phyloP scores from a whole-genome alignment of 2,329 filamentous ascomycete genomes.

The Penicillium sp. region DNA sequence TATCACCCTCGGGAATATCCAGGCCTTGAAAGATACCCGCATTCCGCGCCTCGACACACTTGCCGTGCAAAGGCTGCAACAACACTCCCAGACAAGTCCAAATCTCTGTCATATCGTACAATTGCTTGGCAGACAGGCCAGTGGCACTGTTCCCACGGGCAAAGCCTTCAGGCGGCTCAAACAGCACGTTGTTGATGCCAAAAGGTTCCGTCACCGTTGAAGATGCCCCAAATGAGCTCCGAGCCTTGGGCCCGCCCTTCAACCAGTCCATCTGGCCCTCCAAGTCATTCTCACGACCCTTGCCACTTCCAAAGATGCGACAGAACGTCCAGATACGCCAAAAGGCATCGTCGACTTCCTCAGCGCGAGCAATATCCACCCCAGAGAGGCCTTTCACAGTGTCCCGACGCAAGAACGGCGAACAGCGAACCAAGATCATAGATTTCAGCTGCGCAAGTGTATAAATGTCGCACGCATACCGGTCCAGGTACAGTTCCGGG shows the following conservation, averaged over 20 bases:
- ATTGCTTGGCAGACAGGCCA: conserved; percentile 57
- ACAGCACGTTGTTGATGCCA: conserved; percentile 56
- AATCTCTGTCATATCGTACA: conserved; percentile 66
- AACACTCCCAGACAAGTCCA: conserved; percentile 64
- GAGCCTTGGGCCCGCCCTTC: conserved; percentile 57
- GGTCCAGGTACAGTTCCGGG: conserved; percentile 53
- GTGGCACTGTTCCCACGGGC: conserved; percentile 55
- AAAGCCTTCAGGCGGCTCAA: conserved; percentile 61
- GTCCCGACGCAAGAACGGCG: conserved; percentile 58
- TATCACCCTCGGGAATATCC: conserved; percentile 48
- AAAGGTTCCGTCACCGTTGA: conserved; percentile 53
- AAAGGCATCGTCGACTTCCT: conserved; percentile 62
- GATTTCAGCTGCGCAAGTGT: conserved; percentile 58
- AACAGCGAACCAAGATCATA: conserved; percentile 58
- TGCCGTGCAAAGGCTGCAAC: conserved; percentile 58
- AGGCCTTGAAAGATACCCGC: conserved; percentile 60
- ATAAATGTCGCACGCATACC: conserved; percentile 55
- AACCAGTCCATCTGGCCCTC: conserved; percentile 65
- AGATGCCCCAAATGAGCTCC: conserved; percentile 42
- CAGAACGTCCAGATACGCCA: conserved; percentile 70
- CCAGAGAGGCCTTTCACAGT: conserved; percentile 58
- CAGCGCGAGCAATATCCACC: conserved; percentile 47
- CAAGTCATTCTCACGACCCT: conserved; percentile 61
- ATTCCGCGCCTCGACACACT: conserved; percentile 56
- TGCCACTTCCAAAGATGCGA: conserved; percentile 62